phyloP scores from a whole-genome alignment of 2,329 filamentous ascomycete species.

The Tricladium varicosporioides region DNA sequence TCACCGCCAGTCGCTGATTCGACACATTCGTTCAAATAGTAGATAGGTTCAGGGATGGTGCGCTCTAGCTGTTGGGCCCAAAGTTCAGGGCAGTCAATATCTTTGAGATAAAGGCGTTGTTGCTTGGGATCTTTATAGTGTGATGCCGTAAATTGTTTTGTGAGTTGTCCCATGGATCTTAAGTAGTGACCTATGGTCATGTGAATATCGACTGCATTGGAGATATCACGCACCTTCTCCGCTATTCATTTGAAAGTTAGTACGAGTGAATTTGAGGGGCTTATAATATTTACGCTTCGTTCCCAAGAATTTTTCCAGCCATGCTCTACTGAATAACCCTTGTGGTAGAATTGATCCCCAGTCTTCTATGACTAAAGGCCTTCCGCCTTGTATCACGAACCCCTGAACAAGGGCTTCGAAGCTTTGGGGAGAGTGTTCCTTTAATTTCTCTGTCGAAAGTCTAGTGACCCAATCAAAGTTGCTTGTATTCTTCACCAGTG shows the following conservation, averaged over 20 bases:
- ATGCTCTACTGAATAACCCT: slow-evolving; percentile 74
- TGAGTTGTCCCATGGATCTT: slow-evolving; percentile 78
- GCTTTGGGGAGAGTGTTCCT: slow-evolving; percentile 69
- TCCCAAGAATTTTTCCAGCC: slow-evolving; percentile 76
- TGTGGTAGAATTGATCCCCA: slow-evolving; percentile 76
- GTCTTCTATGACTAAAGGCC: slow-evolving; percentile 86
- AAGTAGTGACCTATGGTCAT: slow-evolving; percentile 91
- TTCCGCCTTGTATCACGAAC: slow-evolving; percentile 79
- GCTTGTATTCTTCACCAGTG: slow-evolving; percentile 71
- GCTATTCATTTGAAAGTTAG: slow-evolving; percentile 45
- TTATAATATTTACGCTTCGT: slow-evolving; percentile 63
- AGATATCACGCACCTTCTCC: slow-evolving; percentile 82
- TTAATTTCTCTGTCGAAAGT: slow-evolving; percentile 76
- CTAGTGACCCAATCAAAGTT: slow-evolving; percentile 88
- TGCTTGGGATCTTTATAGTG: slow-evolving; percentile 77
- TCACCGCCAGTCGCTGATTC: slow-evolving; percentile 51
- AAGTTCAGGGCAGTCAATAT: slow-evolving; percentile 88
- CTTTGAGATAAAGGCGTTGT: slow-evolving; percentile 91
- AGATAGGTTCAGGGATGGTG: slow-evolving; percentile 76
- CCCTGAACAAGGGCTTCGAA: slow-evolving; percentile 88
- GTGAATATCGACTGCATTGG: slow-evolving; percentile 68
- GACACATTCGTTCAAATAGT: slow-evolving; percentile 84
- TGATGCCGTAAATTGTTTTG: slow-evolving; percentile 73
- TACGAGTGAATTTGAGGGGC: neutral
- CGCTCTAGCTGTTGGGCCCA: slow-evolving; percentile 81